Conservation (phyloP, 208 protist species). For the Wallacemonas rigidus region DNA sequence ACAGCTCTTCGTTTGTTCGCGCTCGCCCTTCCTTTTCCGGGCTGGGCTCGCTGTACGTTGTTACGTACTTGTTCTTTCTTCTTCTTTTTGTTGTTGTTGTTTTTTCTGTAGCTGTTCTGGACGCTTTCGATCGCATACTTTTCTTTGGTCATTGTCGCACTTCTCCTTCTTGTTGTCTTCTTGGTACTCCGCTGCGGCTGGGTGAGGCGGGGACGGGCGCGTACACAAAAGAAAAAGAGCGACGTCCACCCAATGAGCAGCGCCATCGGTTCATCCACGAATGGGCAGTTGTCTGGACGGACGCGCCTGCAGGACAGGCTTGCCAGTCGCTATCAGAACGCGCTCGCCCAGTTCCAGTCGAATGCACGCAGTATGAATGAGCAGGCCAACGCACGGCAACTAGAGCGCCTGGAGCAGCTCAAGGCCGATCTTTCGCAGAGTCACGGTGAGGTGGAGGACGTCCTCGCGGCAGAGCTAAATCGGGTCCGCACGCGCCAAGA, state of each 20-base stretch:
- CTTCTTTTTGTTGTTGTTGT: slow-evolving; percentile 1
- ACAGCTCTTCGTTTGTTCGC: not conserved
- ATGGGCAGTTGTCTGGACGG: slow-evolving; percentile 20
- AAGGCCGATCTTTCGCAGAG: slow-evolving; percentile 45
- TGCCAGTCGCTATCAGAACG: slow-evolving; percentile 37
- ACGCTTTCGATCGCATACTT: not conserved
- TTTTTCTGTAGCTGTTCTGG: not conserved
- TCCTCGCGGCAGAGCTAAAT: slow-evolving; percentile 40
- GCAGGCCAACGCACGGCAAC: slow-evolving; percentile 54
- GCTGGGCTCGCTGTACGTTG: no score
- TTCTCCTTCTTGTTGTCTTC: no score
- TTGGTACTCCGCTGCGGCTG: no score
- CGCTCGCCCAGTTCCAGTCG: slow-evolving; percentile 47
- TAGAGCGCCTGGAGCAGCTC: slow-evolving; percentile 39
- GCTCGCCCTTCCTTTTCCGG: not conserved
- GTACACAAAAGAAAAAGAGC: not conserved
- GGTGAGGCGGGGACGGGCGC: no score
- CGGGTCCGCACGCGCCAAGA: slow-evolving; percentile 40
- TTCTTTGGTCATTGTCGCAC: not conserved
- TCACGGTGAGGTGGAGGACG: slow-evolving; percentile 37
- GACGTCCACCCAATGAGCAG: not conserved
- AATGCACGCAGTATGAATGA: slow-evolving; percentile 44
- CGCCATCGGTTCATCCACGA: not conserved
- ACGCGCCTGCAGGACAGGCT: slow-evolving; percentile 48
- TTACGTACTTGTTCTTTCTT: not conserved